Percentiles rank a stretch among this genome's conserved stretches.
phyloP scores from a whole-genome alignment of 345 rosid species.

The Eucalyptus brandiana region DNA sequence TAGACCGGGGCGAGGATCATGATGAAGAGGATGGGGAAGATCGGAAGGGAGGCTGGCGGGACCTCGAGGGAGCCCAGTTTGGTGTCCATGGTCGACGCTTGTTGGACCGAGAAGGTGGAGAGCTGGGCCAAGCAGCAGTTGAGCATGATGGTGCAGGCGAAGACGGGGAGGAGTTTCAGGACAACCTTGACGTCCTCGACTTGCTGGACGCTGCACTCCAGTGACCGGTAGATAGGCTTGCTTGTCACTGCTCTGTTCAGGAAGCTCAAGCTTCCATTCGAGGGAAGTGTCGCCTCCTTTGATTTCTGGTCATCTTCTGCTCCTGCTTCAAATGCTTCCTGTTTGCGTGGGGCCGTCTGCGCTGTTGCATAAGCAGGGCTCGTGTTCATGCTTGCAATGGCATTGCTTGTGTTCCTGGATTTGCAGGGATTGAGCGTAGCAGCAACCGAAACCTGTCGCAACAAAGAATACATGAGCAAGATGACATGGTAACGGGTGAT shows the following conservation, averaged over 20 bases:
- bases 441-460: slow-evolving; percentile 26
- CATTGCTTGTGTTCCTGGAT: slow-evolving; percentile 1
- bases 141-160: no score
- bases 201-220: not conserved
- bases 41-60: no score
- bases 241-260: not conserved
- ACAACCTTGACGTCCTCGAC: no score
- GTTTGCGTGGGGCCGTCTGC: not conserved
- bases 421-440: not conserved
- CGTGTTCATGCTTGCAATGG: slow-evolving; percentile 1
- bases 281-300: not conserved
- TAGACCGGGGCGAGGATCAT: no score
- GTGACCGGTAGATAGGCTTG: not conserved
- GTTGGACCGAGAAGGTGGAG: no score
- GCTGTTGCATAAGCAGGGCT: not conserved
- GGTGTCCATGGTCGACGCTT: no score
- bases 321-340: not conserved
- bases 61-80: no score
- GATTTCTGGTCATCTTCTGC: not conserved
- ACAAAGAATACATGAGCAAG: not conserved
- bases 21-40: no score
- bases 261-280: not conserved
- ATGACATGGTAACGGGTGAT: not conserved
- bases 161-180: no score
- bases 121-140: no score